A percentile compares a stretch with the other conserved stretches of the same genome.
These are phyloP conservation scores for Atkinsonella hypoxylon DNA, from an alignment of 2,329 filamentous ascomycete genomes.

Conservation along the genomic window DNA sequence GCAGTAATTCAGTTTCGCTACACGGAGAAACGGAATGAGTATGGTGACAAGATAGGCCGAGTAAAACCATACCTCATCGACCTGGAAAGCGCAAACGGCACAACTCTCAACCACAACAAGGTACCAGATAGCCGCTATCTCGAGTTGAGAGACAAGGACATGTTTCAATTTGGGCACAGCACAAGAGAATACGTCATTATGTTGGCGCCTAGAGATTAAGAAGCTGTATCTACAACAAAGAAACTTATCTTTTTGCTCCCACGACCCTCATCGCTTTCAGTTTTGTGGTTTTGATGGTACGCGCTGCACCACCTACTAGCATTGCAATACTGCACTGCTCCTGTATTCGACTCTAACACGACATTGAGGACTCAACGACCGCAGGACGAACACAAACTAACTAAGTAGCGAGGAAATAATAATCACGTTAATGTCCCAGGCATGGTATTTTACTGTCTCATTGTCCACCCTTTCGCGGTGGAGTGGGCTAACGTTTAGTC, in stretches of 20 bases:
- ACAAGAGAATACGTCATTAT: conserved; percentile 93
- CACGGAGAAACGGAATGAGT: conserved; percentile 73
- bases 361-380: no score
- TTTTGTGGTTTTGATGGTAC: no score
- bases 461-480: not conserved
- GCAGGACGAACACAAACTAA: no score
- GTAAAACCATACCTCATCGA: conserved; percentile 88
- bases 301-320: no score
- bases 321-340: no score
- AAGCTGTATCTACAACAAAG: not conserved
- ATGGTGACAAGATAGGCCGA: conserved; percentile 66
- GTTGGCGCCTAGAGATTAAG: conserved; percentile 45
- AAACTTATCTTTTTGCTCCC: no score
- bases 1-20: conserved; percentile 89
- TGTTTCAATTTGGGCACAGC: conserved; percentile 78
- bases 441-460: not conserved
- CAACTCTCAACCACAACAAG: conserved; percentile 62
- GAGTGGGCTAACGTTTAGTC: not conserved
- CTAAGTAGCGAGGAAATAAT: no score
- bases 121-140: conserved; percentile 69
- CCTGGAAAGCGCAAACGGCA: conserved; percentile 87
- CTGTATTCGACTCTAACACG: no score
- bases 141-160: conserved; percentile 78
- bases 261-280: no score
- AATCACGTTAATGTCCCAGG: not conserved